These are phyloP conservation scores for Globisporangium carolinianum DNA, from an alignment of 352 stramenopile species.

Conservation along the genomic window DNA sequence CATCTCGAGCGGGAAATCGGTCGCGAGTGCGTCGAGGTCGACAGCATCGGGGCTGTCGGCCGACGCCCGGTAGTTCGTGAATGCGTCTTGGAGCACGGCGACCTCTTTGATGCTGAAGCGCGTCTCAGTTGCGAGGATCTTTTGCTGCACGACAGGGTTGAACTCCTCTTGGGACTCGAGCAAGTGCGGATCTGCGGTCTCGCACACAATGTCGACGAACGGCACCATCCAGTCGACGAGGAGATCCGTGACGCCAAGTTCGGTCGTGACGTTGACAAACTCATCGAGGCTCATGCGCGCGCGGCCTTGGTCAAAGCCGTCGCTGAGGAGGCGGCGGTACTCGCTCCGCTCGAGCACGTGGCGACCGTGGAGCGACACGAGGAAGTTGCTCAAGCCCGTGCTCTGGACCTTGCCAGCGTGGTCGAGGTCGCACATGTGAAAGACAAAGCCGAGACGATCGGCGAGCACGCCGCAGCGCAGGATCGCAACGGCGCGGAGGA, in stretches of 20 bases:
- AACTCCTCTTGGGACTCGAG: constrained; percentile 86
- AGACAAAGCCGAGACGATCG: constrained; percentile 75
- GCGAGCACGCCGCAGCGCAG: constrained; percentile 63
- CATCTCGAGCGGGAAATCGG: constrained; percentile 82
- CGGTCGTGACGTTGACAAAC: constrained; percentile 57
- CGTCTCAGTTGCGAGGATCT: constrained; percentile 82
- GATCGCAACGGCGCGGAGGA: constrained; percentile 73
- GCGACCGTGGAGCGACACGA: constrained; percentile 73
- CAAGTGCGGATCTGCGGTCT: constrained; percentile 67
- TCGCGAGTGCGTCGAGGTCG: constrained; percentile 70
- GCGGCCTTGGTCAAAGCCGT: constrained; percentile 78
- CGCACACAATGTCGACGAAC: constrained; percentile 83
- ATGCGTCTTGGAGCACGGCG: constrained; percentile 72
- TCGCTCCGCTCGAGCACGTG: constrained; percentile 67
- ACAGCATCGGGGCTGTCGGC: constrained; percentile 49
- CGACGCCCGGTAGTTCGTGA: constrained; percentile 76
- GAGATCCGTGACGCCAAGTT: constrained; percentile 43
- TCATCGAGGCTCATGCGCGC: constrained; percentile 65
- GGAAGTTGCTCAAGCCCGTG: constrained; percentile 79
- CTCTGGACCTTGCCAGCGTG: constrained; percentile 83
- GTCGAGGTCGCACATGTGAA: constrained; percentile 86
- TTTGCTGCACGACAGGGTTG: constrained; percentile 83
- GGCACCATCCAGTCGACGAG: constrained; percentile 80
- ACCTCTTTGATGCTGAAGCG: constrained; percentile 77
- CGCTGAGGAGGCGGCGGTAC: constrained; percentile 67